Base-by-base conservation (phyloP, 345 rosid genomes). In the Carallia brachiata region DNA sequence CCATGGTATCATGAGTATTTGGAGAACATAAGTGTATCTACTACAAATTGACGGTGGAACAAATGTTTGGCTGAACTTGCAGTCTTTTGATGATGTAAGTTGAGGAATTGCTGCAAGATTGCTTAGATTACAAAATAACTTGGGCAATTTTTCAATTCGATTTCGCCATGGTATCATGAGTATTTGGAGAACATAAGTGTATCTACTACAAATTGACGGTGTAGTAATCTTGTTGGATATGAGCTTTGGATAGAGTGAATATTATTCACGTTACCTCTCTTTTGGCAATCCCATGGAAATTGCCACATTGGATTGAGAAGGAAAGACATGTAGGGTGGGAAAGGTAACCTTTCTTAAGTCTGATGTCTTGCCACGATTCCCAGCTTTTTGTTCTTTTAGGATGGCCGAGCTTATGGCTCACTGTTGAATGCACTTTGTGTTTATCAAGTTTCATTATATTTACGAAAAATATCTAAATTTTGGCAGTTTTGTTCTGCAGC, bases 1-100 rank as follows among this genome's bases (percentile, higher is more conserved):
- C 39, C 52, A 56, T 4, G 0, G 60, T 56, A 4, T 56, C 60
- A 56, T 7, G 60, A 30, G 15, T 23, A 23, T 23, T 23, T 23
- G 23, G 23, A 23, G 23, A 23, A 23, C 23, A 23, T 23, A 23
- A 23, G 23, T 23, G 23, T 23, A 23, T 23, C 23, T 23, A 23
- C 23, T 23, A 23, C 23, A 23, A 23, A 23, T 23, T 23, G 23
- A 23, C 23, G 23, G 98, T 30, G 98, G 96, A 80, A 94, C 98
- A 68, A 94, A 91, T 69, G 88, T 91, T 56, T 94, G 96, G 97
- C 93, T 91, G 62, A 91, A 91, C 78, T 76, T 94, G 93, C 94
- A 80, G 78, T 84, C 87, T 71, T 90, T 83, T 78, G 80, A 59
- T 56, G 89, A 94, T 82, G 97, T 94, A 86, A 88, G 97, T 77